These are phyloP conservation scores for Trichocladium uniseriatum DNA, from an alignment of 495 filamentous ascomycete species.

Conservation along the genomic window DNA sequence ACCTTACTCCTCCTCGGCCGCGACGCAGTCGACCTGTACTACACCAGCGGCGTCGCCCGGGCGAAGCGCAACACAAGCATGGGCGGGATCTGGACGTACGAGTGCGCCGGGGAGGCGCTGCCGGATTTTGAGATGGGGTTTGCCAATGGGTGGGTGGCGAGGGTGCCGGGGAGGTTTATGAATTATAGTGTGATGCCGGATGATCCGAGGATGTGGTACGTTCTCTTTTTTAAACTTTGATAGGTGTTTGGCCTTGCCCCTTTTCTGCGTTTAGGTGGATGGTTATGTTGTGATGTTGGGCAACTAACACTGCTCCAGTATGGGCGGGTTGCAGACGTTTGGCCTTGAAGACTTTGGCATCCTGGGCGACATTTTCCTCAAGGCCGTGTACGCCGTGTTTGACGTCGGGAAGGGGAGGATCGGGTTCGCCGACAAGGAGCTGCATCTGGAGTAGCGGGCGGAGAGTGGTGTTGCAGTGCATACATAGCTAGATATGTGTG, in stretches of 20 bases:
- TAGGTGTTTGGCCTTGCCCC: too few species aligned
- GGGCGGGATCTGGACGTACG: constrained; percentile 52
- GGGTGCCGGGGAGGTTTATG: constrained; percentile 59
- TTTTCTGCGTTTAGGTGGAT: too few species aligned
- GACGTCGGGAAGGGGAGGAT: constrained; percentile 58
- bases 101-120: constrained; percentile 40
- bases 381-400: constrained; percentile 65
- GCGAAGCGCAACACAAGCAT: constrained; percentile 45
- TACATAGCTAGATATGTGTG: too few species aligned
- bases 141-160: constrained; percentile 45
- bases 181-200: constrained; percentile 49
- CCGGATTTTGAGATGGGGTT: constrained; percentile 46
- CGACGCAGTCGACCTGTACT: constrained; percentile 51
- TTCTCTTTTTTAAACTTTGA: too few species aligned
- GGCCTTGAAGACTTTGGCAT: constrained; percentile 51
- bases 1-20: constrained; percentile 60
- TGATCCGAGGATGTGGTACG: constrained; percentile 31
- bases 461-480: not conserved
- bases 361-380: constrained; percentile 64
- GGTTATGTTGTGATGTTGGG: too few species aligned
- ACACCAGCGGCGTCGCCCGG: constrained; percentile 47
- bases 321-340: constrained; percentile 62
- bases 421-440: constrained; percentile 51
- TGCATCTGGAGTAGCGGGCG: constrained; percentile 2
- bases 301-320: constrained; percentile 19